A percentile compares a stretch with the other conserved stretches of the same genome.
Conservation (phyloP, 768 basidiomycete species). For the Coprinopsis strossmayeri region DNA sequence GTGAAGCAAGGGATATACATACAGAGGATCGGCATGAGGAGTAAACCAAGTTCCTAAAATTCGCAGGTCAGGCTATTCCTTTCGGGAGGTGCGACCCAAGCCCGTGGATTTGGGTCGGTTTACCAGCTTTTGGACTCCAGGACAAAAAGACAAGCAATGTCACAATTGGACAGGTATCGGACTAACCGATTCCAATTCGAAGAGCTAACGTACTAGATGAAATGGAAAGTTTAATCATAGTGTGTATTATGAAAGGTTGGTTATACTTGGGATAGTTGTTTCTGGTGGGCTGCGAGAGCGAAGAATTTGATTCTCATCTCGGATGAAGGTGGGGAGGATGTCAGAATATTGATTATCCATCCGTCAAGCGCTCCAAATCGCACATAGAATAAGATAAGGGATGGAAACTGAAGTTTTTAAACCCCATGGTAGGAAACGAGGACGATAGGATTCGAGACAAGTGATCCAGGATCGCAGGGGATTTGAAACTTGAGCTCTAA, state of each 20-base stretch:
- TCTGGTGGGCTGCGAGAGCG: no score
- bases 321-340: no score
- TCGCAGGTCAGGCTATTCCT: neutral
- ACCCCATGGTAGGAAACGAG: neutral
- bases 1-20: neutral
- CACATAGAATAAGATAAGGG: neutral
- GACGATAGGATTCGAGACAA: neutral
- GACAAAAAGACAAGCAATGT: neutral
- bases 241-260: neutral
- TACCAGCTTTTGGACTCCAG: neutral
- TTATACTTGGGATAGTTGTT: no score
- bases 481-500: neutral
- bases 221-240: neutral
- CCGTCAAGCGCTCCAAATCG: no score
- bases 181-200: no score
- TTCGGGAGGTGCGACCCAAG: neutral
- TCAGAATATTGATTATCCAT: no score
- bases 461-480: neutral
- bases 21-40: neutral
- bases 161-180: neutral
- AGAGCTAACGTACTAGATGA: neutral
- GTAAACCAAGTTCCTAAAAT: neutral
- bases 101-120: slow-evolving; percentile 3
- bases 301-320: no score
- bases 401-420: neutral